A percentile compares a stretch with the other conserved stretches of the same genome.
Evolutionary conservation across 202 grass and related monocot genomes (phyloP).

Genomic region (Eragrostis tef): DNA sequence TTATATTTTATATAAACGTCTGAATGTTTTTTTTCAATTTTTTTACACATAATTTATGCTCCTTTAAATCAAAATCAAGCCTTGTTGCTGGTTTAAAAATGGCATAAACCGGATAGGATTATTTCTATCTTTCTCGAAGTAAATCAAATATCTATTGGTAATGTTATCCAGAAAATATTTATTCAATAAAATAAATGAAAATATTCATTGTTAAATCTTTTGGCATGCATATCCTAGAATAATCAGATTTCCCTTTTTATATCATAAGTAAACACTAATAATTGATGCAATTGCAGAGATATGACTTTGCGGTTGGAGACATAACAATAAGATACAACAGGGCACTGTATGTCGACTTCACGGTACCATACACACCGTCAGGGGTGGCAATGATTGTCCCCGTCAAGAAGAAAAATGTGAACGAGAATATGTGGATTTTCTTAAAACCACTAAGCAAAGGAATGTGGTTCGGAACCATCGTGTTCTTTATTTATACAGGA

Average conservation of each 20-base stretch:
- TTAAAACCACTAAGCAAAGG: constrained; percentile 47
- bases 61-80: neutral
- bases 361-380: constrained; percentile 56
- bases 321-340: neutral
- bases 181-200: neutral
- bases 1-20: neutral
- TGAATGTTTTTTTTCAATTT: too few relatives aligned
- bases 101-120: too few relatives aligned
- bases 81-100: neutral
- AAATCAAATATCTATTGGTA: neutral
- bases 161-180: neutral
- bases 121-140: neutral
- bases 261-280: neutral
- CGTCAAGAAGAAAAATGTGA: constrained; percentile 34
- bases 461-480: constrained; percentile 51
- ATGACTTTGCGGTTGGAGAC: neutral
- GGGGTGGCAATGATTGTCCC: constrained; percentile 65
- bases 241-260: neutral
- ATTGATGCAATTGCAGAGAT: constrained; percentile 36
- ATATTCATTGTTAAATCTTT: too few relatives aligned
- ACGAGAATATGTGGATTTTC: constrained; percentile 57
- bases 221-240: too few relatives aligned
- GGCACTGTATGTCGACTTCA: constrained; percentile 42
- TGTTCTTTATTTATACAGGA: constrained; percentile 49
- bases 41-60: too few relatives aligned